Evolutionary conservation across 768 basidiomycete genomes (phyloP).

Genomic region (Amanita muscaria): DNA sequence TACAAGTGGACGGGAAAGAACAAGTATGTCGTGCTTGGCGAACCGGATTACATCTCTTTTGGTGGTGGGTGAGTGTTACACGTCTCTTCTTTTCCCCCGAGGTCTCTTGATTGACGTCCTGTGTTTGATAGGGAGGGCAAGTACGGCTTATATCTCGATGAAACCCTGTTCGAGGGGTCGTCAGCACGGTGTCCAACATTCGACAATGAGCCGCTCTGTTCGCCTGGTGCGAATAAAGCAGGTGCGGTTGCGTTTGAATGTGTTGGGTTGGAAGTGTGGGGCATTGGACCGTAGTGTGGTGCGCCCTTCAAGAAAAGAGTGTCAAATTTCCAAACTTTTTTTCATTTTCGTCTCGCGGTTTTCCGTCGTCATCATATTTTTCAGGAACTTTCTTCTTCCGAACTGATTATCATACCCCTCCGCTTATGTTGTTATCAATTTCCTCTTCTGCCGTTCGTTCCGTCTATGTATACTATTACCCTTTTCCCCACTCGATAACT

Average conservation of each 20-base stretch:
- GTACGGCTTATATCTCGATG: slow-evolving; percentile 85
- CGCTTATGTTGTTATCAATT: no score
- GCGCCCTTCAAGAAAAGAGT: no score
- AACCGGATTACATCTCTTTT: slow-evolving; percentile 72
- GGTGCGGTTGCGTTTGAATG: slow-evolving; percentile 74
- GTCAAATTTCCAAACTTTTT: no score
- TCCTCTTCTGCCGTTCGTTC: no score
- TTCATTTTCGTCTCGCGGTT: no score
- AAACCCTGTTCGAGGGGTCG: slow-evolving; percentile 72
- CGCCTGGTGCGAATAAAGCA: slow-evolving; percentile 33
- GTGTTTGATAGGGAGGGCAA: slow-evolving; percentile 80
- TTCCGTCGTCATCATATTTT: no score
- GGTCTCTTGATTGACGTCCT: no score
- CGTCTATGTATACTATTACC: no score
- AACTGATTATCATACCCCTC: no score
- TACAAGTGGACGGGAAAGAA: slow-evolving; percentile 86
- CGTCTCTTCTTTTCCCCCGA: no score
- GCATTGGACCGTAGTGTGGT: slow-evolving; percentile 37
- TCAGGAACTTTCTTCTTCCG: no score
- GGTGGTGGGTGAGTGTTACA: slow-evolving; percentile 73
- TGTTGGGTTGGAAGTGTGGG: slow-evolving; percentile 90
- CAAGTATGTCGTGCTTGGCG: slow-evolving; percentile 83
- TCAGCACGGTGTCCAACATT: slow-evolving; percentile 83
- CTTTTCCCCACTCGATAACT: no score
- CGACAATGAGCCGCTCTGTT: slow-evolving; percentile 76